A percentile compares a stretch with the other conserved stretches of the same genome.
Conservation (phyloP, 495 filamentous ascomycete species). For the Talaromyces liani region DNA sequence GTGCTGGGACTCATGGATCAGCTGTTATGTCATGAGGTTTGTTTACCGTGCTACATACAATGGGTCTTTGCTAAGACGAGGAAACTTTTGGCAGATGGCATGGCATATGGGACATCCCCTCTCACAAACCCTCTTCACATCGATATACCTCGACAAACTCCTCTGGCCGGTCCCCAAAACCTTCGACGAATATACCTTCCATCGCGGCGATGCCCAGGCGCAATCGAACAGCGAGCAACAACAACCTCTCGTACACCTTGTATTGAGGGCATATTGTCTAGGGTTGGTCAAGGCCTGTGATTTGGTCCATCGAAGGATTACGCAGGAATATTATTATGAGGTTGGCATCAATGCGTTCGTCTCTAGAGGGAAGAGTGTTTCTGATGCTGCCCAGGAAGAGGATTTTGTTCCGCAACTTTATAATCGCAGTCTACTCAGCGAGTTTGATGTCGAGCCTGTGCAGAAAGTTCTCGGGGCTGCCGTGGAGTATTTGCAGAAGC, state of each 20-base stretch:
- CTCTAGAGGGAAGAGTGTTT: slow-evolving; percentile 1
- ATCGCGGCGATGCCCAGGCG: slow-evolving; percentile 30
- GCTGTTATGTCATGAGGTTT: slow-evolving; percentile 79
- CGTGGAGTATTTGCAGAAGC: slow-evolving; percentile 41
- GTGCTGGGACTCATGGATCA: slow-evolving; percentile 92
- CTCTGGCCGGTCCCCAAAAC: slow-evolving; percentile 60
- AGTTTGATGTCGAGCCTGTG: slow-evolving; percentile 50
- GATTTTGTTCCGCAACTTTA: slow-evolving; percentile 91
- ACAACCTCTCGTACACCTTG: slow-evolving; percentile 50
- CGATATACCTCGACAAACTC: slow-evolving; percentile 80
- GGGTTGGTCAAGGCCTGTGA: slow-evolving; percentile 77
- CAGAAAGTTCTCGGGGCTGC: slow-evolving; percentile 54
- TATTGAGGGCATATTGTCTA: slow-evolving; percentile 81
- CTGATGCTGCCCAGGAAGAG: slow-evolving; percentile 61
- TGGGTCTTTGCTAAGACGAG: not conserved
- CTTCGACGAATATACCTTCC: slow-evolving; percentile 65
- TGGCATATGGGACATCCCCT: slow-evolving; percentile 95
- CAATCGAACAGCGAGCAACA: slow-evolving; percentile 20
- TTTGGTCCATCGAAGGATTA: slow-evolving; percentile 67
- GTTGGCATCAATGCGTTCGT: slow-evolving; percentile 33
- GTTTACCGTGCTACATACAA: not conserved
- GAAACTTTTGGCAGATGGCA: slow-evolving; percentile 52
- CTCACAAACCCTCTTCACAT: slow-evolving; percentile 92
- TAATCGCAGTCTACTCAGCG: slow-evolving; percentile 64
- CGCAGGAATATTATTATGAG: slow-evolving; percentile 79